Conservation (phyloP, 2,329 filamentous ascomycete genomes). For the Fusarium sp. region DNA sequence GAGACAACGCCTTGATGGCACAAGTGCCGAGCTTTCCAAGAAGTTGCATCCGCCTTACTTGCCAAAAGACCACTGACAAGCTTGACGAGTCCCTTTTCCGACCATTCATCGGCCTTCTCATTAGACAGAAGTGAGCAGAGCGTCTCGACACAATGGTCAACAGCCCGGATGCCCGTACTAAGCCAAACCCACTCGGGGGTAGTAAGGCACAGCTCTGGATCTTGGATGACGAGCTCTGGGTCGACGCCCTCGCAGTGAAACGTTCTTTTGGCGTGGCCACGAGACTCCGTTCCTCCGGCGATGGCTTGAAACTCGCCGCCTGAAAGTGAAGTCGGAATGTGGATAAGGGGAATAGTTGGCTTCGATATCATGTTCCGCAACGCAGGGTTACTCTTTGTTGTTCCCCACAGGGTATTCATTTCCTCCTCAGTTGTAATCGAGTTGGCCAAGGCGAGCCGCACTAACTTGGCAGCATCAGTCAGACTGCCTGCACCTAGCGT, state of each 20-base stretch:
- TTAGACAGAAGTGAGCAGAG: constrained; percentile 58
- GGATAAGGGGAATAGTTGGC: constrained; percentile 48
- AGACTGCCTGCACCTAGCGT: constrained; percentile 67
- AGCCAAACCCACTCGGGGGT: constrained; percentile 68
- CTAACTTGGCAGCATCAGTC: constrained; percentile 67
- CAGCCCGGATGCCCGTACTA: constrained; percentile 65
- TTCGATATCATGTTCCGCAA: constrained; percentile 20
- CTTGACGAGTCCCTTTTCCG: background rate
- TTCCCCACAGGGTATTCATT: constrained; percentile 52
- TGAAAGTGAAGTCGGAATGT: constrained; percentile 52
- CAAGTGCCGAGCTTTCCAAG: constrained; percentile 57
- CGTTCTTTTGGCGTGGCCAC: constrained; percentile 42
- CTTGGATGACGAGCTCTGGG: constrained; percentile 66
- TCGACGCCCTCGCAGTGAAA: constrained; percentile 53
- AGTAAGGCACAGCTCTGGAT: constrained; percentile 62
- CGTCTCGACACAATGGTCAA: constrained; percentile 70
- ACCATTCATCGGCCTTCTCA: constrained; percentile 45
- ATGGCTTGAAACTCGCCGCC: constrained; percentile 52
- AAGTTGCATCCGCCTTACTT: constrained; percentile 41
- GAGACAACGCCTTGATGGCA: constrained; percentile 64
- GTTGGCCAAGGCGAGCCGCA: constrained; percentile 63
- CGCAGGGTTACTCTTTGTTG: constrained; percentile 38
- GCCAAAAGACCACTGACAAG: constrained; percentile 11
- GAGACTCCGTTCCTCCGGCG: constrained; percentile 46
- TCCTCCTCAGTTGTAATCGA: constrained; percentile 52